These are phyloP conservation scores for Marasmius tenuissimus DNA, from an alignment of 1,284 basidiomycete species.

Conservation along the genomic window DNA sequence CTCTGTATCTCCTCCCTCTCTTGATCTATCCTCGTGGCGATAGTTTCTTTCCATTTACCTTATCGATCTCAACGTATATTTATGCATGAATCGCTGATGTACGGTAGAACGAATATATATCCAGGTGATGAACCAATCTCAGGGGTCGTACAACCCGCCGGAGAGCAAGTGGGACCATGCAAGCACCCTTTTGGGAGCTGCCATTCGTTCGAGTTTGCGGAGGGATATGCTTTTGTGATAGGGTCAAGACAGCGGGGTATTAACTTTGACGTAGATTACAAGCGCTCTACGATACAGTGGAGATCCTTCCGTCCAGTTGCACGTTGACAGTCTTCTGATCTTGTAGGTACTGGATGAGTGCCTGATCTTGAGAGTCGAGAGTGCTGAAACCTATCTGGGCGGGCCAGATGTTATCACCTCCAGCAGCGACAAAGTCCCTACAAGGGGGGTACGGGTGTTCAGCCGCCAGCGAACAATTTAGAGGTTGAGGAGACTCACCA, in stretches of 20 bases:
- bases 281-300: no score
- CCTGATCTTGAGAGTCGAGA: conserved; percentile 34
- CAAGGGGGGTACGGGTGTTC: conserved; percentile 26
- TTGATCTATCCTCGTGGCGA: neutral
- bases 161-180: no score
- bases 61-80: neutral
- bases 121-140: neutral
- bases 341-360: conserved; percentile 31
- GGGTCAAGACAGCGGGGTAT: no score
- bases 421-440: conserved; percentile 35
- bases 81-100: neutral
- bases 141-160: no score
- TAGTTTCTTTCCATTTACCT: neutral
- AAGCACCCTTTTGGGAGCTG: no score
- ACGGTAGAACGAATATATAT: neutral
- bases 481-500: neutral
- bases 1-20: neutral
- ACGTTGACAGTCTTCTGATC: conserved; percentile 3
- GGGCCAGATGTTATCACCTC: conserved; percentile 39
- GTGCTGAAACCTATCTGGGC: conserved; percentile 23
- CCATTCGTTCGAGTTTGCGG: no score
- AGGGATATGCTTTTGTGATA: no score
- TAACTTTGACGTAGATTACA: no score
- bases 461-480: conserved; percentile 1
- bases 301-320: conserved; percentile 2